Evolutionary conservation across 768 basidiomycete genomes (phyloP), one percentile per base, ranked within the genome.

Genomic region (Collybia nuda): DNA sequence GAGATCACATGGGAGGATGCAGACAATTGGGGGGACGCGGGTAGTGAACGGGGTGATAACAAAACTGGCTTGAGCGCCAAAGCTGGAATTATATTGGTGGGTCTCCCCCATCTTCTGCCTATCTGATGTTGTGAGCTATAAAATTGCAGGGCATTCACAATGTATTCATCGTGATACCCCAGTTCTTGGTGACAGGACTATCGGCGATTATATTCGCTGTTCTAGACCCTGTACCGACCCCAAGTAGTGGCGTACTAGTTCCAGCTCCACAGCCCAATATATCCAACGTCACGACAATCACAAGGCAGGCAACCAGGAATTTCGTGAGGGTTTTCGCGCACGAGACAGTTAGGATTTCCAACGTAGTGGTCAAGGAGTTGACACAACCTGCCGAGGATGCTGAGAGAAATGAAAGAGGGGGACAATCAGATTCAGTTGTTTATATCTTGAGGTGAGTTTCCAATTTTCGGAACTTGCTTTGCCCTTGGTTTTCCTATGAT

Each of bases 141-240:
- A 32, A 32, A 35, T 32, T 12, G 28, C 53, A 93, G 91, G 94
- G 96, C 36, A 96, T 98, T 46, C 94, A 98, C 68, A 98, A 97
- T 61, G 81, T 97, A 51, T 96, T 90, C 67, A 75, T 98, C 54
- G 96, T 98, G 51, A 71, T 97, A 6, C 96, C 96, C 0, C 96
- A 98, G 62, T 95, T 98, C 68, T 76, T 98, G 36, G 88, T 95
- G 26, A 95, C 91, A 0, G 93, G 85, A 19, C 66, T 98, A 4
- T 85, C 93, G 0, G 83, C 93, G 8, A 71, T 95, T 53, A 78
- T 98, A 40, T 97, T 98, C 61, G 90, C 89, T 14, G 67, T 97
- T 4, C 76, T 93, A 53, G 94, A 96, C 52, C 86, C 88, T 0
- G 62, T 69, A 21, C 81, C 77, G 71, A 66, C 22, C 52, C 54